A percentile compares a stretch with the other conserved stretches of the same genome.
These are phyloP conservation scores for Talaromyces sp. DNA, from an alignment of 2,329 filamentous ascomycete genomes.

Conservation along the genomic window DNA sequence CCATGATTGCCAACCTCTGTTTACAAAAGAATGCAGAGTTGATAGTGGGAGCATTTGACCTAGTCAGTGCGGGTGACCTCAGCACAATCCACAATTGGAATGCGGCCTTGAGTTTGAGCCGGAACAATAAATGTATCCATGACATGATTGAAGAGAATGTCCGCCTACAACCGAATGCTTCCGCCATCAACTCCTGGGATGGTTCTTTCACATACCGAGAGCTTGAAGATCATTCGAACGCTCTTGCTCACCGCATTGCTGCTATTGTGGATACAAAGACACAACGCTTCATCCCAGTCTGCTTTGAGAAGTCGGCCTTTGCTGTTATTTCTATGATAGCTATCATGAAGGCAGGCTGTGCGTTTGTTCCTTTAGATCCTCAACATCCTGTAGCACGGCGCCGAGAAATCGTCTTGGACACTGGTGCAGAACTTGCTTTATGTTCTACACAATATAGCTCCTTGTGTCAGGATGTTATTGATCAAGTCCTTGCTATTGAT, in stretches of 20 bases:
- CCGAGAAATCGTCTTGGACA: conserved; percentile 7
- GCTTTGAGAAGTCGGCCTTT: conserved; percentile 16
- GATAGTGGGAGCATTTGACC: background rate
- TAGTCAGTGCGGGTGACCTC: background rate
- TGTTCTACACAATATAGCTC: conserved; percentile 6
- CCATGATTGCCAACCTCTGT: conserved; percentile 6
- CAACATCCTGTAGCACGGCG: conserved; percentile 7
- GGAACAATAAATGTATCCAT: conserved; percentile 8
- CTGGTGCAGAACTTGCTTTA: conserved; percentile 6
- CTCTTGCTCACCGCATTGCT: conserved; percentile 26
- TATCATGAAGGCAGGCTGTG: conserved; percentile 17
- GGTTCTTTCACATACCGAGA: conserved; percentile 30
- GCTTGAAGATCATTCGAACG: conserved; percentile 27
- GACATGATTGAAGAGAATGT: conserved; percentile 7
- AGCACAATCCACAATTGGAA: conserved; percentile 9
- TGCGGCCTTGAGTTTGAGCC: conserved; percentile 9
- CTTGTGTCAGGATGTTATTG: conserved; percentile 2
- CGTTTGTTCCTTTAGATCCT: conserved; percentile 13
- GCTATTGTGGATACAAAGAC: conserved; percentile 18
- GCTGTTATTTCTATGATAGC: conserved; percentile 14
- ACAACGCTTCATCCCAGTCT: conserved; percentile 21
- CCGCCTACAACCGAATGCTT: conserved; percentile 15
- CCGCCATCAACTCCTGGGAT: conserved; percentile 30
- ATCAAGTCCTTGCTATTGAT: conserved; percentile 7
- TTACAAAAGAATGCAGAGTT: background rate